Evolutionary conservation across 768 basidiomycete species (phyloP), one percentile per base, ranked within the genome.

Genomic region (Mycena amicta): DNA sequence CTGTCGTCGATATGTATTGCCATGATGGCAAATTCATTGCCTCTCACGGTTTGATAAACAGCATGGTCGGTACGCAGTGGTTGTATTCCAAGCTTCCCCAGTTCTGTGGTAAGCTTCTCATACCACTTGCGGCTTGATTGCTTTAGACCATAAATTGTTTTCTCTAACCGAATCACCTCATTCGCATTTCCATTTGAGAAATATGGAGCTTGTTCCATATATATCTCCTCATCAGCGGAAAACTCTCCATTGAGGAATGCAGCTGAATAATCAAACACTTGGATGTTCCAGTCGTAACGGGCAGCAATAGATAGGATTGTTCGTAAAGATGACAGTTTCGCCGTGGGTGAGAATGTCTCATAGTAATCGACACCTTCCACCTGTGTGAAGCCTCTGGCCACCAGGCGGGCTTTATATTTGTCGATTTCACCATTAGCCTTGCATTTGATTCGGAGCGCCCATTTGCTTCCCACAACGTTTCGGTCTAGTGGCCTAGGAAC

Each of bases 1-100:
- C 72, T 67, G 61, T 78, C 72, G 55, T 79, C 72, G 1, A 78
- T 69, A 56, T 68, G 70, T 0, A 74, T 49, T 5, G 54, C 54
- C n/a, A 55, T 49, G 55, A 67, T 29, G 3, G 39, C 30, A 31
- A 53, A 3, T 5, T 57, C n/a, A 30, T 43, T 40, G 39, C 59
- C 50, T 5, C 33, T 25, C 4, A 55, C 40, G 16, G n/a, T 26
- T 25, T 31, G 51, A 11, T 50, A 66, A 22, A 66, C 26, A n/a
- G 67, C 37, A 15, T 55, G 26, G 15, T 66, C 65, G 1, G 53
- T 26, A 5, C 22, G 13, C 23, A 49, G 52, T 3, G 47, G 55
- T 0, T 22, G 22, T 16, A 55, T 46, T 11, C 45, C 45, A 13
- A 59, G 13, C 20, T 25, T 26, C 46, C 66, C 60, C 3, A 73